A percentile compares a stretch with the other conserved stretches of the same genome.
phyloP scores from a whole-genome alignment of 192 early-diverging fungal species.

The Linnemannia elongata region DNA sequence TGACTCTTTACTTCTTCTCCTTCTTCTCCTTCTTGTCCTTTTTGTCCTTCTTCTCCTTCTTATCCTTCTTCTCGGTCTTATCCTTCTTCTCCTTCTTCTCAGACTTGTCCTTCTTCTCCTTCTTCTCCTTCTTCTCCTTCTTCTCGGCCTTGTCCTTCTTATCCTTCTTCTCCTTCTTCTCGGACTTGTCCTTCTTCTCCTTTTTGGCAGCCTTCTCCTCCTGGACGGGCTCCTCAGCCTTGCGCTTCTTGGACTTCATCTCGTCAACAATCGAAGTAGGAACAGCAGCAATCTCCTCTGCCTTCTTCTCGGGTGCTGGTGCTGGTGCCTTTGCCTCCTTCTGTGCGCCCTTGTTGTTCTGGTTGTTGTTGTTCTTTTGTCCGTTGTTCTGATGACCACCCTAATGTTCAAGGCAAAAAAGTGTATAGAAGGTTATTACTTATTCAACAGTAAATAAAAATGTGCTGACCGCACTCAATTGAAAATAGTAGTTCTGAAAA shows the following conservation, averaged over 20 bases:
- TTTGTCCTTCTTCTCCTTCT: conserved; percentile 28
- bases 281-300: conserved; percentile 11
- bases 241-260: conserved; percentile 58
- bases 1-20: conserved; percentile 12
- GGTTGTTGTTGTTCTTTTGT: conserved; percentile 37
- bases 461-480: not conserved
- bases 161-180: conserved; percentile 36
- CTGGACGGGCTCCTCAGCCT: conserved; percentile 46
- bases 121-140: conserved; percentile 35
- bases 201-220: conserved; percentile 16
- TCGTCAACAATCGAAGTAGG: conserved; percentile 57
- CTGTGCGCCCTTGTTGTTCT: conserved; percentile 28
- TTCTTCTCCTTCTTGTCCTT: conserved; percentile 49
- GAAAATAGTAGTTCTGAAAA: not conserved
- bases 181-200: conserved; percentile 46
- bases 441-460: not conserved
- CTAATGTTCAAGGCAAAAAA: conserved; percentile 16
- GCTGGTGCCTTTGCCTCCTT: not conserved
- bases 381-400: conserved; percentile 57
- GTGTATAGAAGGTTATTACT: not conserved
- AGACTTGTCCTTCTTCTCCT: conserved; percentile 44
- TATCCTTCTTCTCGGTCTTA: conserved; percentile 19
- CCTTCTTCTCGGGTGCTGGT: conserved; percentile 1
- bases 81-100: conserved; percentile 44
- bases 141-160: conserved; percentile 22